Percentiles rank a stretch among this genome's conserved stretches.
Evolutionary conservation across 164 flowering plant species (phyloP).

Genomic region (Euptelea pleiosperma): DNA sequence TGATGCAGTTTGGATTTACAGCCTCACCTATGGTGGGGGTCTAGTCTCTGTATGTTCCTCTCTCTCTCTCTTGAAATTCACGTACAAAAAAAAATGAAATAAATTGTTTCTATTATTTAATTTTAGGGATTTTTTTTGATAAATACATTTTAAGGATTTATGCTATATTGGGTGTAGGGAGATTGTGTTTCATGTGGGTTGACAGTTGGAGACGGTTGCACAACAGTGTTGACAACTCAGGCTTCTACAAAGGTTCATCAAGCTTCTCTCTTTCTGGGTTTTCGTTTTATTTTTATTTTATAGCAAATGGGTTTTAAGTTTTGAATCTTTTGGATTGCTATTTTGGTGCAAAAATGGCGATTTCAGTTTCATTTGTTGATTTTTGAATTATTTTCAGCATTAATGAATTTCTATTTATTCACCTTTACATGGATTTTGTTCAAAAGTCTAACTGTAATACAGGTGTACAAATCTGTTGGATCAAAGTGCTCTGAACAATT

Average conservation of each 20-base stretch:
- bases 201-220: slow-evolving; percentile 64
- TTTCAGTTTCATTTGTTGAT: too few species aligned
- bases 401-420: background rate
- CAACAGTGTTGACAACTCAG: slow-evolving; percentile 79
- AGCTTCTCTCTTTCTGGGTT: background rate
- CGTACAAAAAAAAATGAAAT: background rate
- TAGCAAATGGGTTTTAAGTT: background rate
- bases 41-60: slow-evolving; percentile 74
- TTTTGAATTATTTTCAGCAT: too few species aligned
- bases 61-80: slow-evolving; percentile 3
- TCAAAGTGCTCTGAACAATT: slow-evolving; percentile 70
- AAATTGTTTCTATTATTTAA: background rate
- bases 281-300: background rate
- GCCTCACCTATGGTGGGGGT: slow-evolving; percentile 93
- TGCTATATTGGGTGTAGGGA: slow-evolving; percentile 44
- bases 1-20: slow-evolving; percentile 93
- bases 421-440: too few species aligned
- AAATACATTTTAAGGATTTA: background rate
- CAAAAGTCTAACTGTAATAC: too few species aligned
- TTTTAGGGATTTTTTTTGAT: background rate
- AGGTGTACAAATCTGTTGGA: slow-evolving; percentile 83
- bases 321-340: too few species aligned
- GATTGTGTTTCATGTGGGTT: slow-evolving; percentile 62
- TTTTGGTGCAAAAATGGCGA: too few species aligned
- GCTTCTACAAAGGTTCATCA: slow-evolving; percentile 86